Percentiles rank a stretch among this genome's conserved stretches.
Evolutionary conservation across 2,329 filamentous ascomycete species (phyloP).

Genomic region (Metarhizium anisopliae): DNA sequence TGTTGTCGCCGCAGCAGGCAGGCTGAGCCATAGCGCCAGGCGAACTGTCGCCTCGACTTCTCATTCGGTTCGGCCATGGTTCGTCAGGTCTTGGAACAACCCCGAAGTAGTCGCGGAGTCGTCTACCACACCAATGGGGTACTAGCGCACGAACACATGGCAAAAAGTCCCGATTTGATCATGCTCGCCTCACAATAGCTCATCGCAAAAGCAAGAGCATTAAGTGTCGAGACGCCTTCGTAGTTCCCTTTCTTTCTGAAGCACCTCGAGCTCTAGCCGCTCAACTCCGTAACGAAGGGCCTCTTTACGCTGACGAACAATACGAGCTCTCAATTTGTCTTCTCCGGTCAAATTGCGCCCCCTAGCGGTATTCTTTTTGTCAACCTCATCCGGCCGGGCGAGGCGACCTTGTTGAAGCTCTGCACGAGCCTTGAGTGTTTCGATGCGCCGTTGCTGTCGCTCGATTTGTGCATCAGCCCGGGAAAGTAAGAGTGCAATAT

Average conservation of each 20-base stretch:
- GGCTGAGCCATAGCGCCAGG: neutral
- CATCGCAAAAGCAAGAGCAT: conserved; percentile 1
- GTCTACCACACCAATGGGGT: neutral
- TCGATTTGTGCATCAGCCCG: conserved; percentile 79
- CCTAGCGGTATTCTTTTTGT: conserved; percentile 6
- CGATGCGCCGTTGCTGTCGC: conserved; percentile 72
- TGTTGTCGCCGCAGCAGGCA: neutral
- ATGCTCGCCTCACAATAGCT: neutral
- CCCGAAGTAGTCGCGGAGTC: neutral
- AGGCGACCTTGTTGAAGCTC: conserved; percentile 73
- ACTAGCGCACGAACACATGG: neutral
- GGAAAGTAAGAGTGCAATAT: conserved; percentile 67
- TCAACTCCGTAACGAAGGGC: conserved; percentile 80
- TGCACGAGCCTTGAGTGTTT: conserved; percentile 71
- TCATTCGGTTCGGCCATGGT: neutral
- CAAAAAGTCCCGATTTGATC: neutral
- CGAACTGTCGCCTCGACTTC: neutral
- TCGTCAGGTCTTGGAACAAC: neutral
- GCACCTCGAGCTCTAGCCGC: conserved; percentile 75
- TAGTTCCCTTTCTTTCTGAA: conserved; percentile 59
- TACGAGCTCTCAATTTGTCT: conserved; percentile 43
- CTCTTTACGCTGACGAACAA: conserved; percentile 73
- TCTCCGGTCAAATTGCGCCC: conserved; percentile 40
- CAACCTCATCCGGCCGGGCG: conserved; percentile 17
- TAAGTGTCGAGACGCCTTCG: conserved; percentile 37